Conservation (phyloP, 768 basidiomycete species). For the Tylopilus plumbeoviolaceoides region DNA sequence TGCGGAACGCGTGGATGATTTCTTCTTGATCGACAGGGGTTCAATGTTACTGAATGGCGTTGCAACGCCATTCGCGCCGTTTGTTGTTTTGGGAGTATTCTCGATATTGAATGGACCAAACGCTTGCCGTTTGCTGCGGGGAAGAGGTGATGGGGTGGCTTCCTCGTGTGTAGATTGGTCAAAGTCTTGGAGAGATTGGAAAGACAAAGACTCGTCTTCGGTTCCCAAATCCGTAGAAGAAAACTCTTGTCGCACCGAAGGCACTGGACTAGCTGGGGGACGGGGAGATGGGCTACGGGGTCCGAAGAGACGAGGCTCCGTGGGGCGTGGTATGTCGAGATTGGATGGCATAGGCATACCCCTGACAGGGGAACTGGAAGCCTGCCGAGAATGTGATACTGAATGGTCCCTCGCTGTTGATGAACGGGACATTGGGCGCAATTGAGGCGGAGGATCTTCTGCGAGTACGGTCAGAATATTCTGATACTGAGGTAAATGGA, state of each 20-base stretch:
- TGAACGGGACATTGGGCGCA: constrained; percentile 53
- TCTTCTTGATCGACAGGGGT: constrained; percentile 84
- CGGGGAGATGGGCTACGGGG: constrained; percentile 74
- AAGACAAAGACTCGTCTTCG: constrained; percentile 35
- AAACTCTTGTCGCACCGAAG: constrained; percentile 25
- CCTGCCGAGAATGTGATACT: constrained; percentile 45
- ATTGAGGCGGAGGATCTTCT: constrained; percentile 59
- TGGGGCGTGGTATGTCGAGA: constrained; percentile 44
- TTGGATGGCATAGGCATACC: constrained; percentile 31
- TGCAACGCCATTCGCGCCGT: constrained; percentile 27
- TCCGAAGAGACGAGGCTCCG: constrained; percentile 62
- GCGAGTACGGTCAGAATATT: background rate
- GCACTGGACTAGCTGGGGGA: constrained; percentile 44
- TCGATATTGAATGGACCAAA: constrained; percentile 52
- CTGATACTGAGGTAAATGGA: constrained; percentile 4
- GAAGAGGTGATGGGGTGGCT: constrained; percentile 47
- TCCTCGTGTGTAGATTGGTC: constrained; percentile 27
- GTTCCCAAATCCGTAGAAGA: constrained; percentile 46
- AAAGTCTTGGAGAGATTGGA: constrained; percentile 28
- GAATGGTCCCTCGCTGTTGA: constrained; percentile 40
- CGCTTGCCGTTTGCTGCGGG: constrained; percentile 68
- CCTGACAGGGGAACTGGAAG: constrained; percentile 39
- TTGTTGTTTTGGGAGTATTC: constrained; percentile 45
- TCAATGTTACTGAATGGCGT: constrained; percentile 50
- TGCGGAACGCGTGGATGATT: constrained; percentile 54